phyloP scores from a whole-genome alignment of 805 yeast genomes.

The Kodamaea kaohsiungensis region DNA sequence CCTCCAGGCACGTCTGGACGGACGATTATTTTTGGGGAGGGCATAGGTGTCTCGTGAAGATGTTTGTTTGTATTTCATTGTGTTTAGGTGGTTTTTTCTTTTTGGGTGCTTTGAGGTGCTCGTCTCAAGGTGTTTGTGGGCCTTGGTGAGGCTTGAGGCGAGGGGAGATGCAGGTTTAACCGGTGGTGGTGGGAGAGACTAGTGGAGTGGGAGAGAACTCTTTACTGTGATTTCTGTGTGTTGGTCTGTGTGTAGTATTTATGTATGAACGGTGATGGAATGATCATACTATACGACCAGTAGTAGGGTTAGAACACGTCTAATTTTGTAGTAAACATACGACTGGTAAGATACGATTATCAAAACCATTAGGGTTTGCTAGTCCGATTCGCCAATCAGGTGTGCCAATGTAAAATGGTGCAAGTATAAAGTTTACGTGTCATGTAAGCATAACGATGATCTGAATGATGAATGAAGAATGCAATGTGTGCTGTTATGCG shows the following conservation, averaged over 20 bases:
- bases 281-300: too few species aligned
- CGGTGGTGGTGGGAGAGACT: background rate
- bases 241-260: too few species aligned
- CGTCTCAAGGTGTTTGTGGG: background rate
- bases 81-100: background rate
- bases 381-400: too few species aligned
- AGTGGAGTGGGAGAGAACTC: background rate
- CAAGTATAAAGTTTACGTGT: background rate
- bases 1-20: background rate
- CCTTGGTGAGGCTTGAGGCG: background rate
- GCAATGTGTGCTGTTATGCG: background rate
- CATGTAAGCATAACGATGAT: background rate
- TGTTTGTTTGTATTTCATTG: slow-evolving; percentile 1
- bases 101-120: background rate
- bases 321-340: too few species aligned
- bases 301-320: too few species aligned
- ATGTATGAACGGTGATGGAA: too few species aligned
- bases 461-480: background rate
- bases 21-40: background rate
- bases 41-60: background rate
- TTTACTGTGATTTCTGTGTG: too few species aligned
- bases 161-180: background rate
- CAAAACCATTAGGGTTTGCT: too few species aligned
- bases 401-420: background rate
- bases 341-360: too few species aligned